Conservation (phyloP, 768 basidiomycete genomes). For the Mycena rebaudengoi region DNA sequence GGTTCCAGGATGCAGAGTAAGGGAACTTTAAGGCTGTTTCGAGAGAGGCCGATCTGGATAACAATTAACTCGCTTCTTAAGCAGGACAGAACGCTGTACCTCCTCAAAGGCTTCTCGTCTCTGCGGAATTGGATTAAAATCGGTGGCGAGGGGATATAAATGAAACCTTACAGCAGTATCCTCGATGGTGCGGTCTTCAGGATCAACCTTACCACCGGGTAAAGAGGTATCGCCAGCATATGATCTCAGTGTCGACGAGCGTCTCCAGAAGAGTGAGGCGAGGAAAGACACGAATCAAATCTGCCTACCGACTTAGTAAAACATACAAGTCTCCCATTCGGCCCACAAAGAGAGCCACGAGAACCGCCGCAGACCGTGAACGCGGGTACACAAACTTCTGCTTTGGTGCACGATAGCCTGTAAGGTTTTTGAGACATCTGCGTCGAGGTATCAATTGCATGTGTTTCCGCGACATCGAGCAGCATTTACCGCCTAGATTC, state of each 20-base stretch:
- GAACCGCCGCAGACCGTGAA: constrained; percentile 73
- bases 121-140: constrained; percentile 43
- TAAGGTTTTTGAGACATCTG: constrained; percentile 68
- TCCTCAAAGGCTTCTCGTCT: constrained; percentile 92
- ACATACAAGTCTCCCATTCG: constrained; percentile 80
- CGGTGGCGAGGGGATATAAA: too few relatives aligned
- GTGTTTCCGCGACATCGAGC: too few relatives aligned
- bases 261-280: too few relatives aligned
- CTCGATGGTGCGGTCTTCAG: constrained; percentile 71
- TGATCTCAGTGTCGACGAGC: constrained; percentile 73
- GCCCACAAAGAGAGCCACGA: constrained; percentile 88
- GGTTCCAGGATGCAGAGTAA: constrained; percentile 83
- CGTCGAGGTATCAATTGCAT: too few relatives aligned
- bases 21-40: constrained; percentile 73
- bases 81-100: constrained; percentile 50
- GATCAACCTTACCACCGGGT: constrained; percentile 86
- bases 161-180: constrained; percentile 52
- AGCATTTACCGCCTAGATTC: constrained; percentile 57
- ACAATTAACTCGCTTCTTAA: background rate
- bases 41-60: constrained; percentile 83
- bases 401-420: constrained; percentile 54
- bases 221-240: constrained; percentile 91
- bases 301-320: constrained; percentile 83
- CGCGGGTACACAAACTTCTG: constrained; percentile 57
- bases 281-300: too few relatives aligned